Evolutionary conservation across 768 basidiomycete genomes (phyloP), one percentile per base, ranked within the genome.

Genomic region (Rhodotorula sphaerocarpa): DNA sequence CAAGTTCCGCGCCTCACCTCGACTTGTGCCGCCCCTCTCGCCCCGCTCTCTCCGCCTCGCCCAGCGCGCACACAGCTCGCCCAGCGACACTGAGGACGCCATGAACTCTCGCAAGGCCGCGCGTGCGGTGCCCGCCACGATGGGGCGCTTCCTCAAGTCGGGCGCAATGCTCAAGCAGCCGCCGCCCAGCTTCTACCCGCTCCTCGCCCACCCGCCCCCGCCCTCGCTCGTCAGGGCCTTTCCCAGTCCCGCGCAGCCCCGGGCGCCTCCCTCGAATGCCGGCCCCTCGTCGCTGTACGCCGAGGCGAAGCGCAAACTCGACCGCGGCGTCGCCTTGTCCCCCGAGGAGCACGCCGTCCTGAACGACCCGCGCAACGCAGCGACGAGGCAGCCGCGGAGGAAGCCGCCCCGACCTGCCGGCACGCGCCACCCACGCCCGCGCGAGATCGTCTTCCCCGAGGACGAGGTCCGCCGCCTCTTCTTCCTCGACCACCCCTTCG

Each of bases 401-500:
- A 52, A 53, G n/a, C 63, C 63, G 3, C 63, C 60, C 3, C 42
- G 55, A 21, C 20, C 30, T 6, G 48, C 57, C 33, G 55, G 57
- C 55, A 57, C 59, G 28, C 34, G 31, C 21, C 18, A 41, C 27
- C 43, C 56, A 20, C 36, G 57, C 20, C 85, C 86, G 1, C 63
- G 81, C 50, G 80, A 81, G 16, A 80, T 97, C 54, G 78, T 79
- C 57, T 95, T 91, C 73, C 61, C 86, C 44, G 90, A 93, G 73
- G 95, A 99, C 75, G 79, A 82, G 65, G 78, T 97, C 61, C 84
- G 95, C 41, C 80, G 83, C 57, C 88, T 88, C 74, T 97, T 99
- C 80, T 97, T 92, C 79, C 79, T 80, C 45, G 95, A 99, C 78
- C 92, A 95, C 74, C 91, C 95, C 11, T 95, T 95, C 73, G 92